Conservation (phyloP, 2,329 filamentous ascomycete genomes). For the Colletotrichum orchidophilum region DNA sequence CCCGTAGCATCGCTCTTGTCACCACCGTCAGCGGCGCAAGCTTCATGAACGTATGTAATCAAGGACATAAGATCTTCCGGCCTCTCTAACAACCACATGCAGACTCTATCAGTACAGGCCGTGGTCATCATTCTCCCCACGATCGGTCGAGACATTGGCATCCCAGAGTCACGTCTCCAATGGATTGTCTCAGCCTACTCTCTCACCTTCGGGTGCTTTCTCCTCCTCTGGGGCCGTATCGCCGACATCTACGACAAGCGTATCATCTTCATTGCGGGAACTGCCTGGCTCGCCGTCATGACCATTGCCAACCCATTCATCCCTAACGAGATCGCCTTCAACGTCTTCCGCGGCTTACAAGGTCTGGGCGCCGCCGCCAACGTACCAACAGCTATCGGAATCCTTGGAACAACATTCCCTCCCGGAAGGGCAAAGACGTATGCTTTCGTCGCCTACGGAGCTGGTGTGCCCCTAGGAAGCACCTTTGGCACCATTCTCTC, state of each 20-base stretch:
- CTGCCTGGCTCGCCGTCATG: conserved; percentile 68
- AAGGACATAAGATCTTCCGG: not conserved
- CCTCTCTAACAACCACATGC: not conserved
- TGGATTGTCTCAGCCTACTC: conserved; percentile 75
- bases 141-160: conserved; percentile 64
- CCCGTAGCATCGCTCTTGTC: conserved; percentile 63
- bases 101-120: conserved; percentile 67
- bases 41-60: conserved; percentile 60
- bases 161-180: conserved; percentile 68
- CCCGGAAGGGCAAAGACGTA: conserved; percentile 77
- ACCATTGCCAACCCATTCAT: conserved; percentile 71
- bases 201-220: conserved; percentile 73
- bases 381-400: conserved; percentile 76
- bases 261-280: conserved; percentile 71
- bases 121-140: conserved; percentile 71
- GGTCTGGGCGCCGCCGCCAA: conserved; percentile 76
- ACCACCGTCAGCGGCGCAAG: conserved; percentile 63
- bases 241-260: conserved; percentile 75
- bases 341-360: conserved; percentile 72
- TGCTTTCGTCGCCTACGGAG: conserved; percentile 72
- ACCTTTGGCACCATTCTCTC: conserved; percentile 72
- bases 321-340: conserved; percentile 73
- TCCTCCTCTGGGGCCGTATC: conserved; percentile 73
- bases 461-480: conserved; percentile 71
- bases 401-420: conserved; percentile 73